phyloP scores from a whole-genome alignment of 768 basidiomycete species.

The Mycena belliarum region DNA sequence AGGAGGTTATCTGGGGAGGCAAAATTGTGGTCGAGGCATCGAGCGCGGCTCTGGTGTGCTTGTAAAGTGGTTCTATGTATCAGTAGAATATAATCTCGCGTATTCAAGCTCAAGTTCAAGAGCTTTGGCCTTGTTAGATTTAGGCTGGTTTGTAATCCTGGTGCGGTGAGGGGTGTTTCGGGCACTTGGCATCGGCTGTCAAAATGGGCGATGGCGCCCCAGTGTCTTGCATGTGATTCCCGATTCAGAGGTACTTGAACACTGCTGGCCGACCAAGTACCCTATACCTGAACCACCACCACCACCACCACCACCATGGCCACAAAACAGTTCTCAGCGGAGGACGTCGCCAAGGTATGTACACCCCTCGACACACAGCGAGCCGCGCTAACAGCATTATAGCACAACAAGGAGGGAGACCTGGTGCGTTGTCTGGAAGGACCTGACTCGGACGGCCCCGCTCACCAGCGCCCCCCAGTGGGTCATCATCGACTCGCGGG shows the following conservation, averaged over 20 bases:
- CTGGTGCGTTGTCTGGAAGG: slow-evolving; percentile 46
- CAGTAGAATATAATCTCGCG: too few relatives aligned
- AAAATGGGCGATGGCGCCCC: too few relatives aligned
- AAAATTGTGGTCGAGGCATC: slow-evolving; percentile 38
- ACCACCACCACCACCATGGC: slow-evolving; percentile 21
- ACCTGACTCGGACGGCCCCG: neutral
- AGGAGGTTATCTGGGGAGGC: slow-evolving; percentile 39
- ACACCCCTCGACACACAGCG: neutral
- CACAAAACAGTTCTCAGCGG: slow-evolving; percentile 35
- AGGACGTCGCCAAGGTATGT: slow-evolving; percentile 38
- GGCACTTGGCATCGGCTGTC: too few relatives aligned
- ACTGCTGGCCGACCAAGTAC: too few relatives aligned
- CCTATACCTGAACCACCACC: neutral
- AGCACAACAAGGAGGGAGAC: slow-evolving; percentile 78
- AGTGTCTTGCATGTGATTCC: neutral
- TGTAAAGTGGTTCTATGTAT: slow-evolving; percentile 25
- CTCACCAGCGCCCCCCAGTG: slow-evolving; percentile 47
- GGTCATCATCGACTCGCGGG: slow-evolving; percentile 76
- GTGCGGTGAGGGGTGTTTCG: too few relatives aligned
- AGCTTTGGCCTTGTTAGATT: too few relatives aligned
- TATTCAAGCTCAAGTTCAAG: too few relatives aligned
- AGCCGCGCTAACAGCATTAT: neutral
- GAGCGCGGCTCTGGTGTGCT: slow-evolving; percentile 36
- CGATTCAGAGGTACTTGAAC: neutral
- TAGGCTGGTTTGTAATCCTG: too few relatives aligned